phyloP scores from a whole-genome alignment of 176 grass and related monocot genomes.

The Musa schizocarpa region DNA sequence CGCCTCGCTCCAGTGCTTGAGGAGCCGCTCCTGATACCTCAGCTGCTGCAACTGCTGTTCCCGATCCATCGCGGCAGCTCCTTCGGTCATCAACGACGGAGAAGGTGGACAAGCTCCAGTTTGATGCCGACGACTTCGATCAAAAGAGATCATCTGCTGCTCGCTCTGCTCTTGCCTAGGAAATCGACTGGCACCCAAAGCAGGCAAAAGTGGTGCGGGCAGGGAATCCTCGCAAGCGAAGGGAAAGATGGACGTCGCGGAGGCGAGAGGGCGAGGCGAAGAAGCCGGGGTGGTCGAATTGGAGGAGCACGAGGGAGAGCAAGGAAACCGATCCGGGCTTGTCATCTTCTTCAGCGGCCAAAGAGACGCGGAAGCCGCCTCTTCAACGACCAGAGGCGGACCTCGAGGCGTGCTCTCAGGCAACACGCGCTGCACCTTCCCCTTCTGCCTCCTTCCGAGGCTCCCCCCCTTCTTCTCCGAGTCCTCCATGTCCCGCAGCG shows the following conservation, averaged over 20 bases:
- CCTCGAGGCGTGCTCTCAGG: not conserved
- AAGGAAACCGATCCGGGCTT: conserved; percentile 5
- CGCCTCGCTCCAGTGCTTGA: conserved; percentile 17
- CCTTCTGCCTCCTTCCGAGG: conserved; percentile 4
- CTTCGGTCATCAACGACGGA: not conserved
- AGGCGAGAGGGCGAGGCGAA: not conserved
- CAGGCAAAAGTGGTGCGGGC: not conserved
- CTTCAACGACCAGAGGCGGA: not conserved
- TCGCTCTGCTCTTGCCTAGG: not conserved
- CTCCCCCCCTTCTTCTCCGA: not conserved
- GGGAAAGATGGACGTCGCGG: not conserved
- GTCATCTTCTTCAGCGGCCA: conserved; percentile 17
- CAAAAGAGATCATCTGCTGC: conserved; percentile 24
- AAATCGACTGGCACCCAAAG: not conserved
- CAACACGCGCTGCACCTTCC: not conserved
- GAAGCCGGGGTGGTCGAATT: not conserved
- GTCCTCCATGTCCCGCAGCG: not conserved
- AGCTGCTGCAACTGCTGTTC: not conserved
- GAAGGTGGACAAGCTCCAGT: not conserved
- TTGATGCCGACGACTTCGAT: not conserved
- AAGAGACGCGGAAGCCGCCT: not conserved
- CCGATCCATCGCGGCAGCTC: not conserved
- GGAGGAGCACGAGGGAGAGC: not conserved
- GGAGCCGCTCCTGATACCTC: conserved; percentile 9
- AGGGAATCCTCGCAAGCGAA: conserved; percentile 4